phyloP scores from a whole-genome alignment of 441 rosid genomes.

The Theobroma grandiflorum region DNA sequence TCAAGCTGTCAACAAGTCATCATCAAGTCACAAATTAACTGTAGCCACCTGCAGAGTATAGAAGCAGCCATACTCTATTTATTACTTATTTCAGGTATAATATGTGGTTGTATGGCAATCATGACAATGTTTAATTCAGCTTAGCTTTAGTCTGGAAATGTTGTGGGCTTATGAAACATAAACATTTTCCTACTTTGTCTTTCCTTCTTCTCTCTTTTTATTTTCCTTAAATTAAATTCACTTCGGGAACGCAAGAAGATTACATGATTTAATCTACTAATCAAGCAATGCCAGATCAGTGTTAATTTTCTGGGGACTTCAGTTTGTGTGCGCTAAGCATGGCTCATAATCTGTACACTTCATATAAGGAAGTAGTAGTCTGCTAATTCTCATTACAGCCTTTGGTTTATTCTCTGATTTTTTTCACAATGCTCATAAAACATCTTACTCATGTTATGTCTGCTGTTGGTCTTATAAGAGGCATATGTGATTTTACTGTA shows the following conservation, averaged over 20 bases:
- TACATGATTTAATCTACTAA: neutral
- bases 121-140: neutral
- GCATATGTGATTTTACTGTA: slow-evolving; percentile 34
- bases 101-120: neutral
- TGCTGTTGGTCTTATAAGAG: slow-evolving; percentile 5
- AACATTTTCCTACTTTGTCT: neutral
- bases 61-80: neutral
- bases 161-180: neutral
- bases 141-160: neutral
- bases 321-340: neutral
- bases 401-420: neutral
- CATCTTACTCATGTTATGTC: neutral
- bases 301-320: neutral
- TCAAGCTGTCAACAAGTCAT: no score
- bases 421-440: neutral
- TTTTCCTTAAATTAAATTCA: neutral
- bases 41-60: no score
- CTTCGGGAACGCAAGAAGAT: neutral
- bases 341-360: neutral
- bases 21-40: no score
- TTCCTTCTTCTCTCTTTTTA: neutral
- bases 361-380: neutral
- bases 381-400: neutral
- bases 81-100: neutral
- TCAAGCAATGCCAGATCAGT: neutral